These are phyloP conservation scores for Paramecium pentaurelia DNA, from an alignment of 73 alveolate species.

Conservation along the genomic window DNA sequence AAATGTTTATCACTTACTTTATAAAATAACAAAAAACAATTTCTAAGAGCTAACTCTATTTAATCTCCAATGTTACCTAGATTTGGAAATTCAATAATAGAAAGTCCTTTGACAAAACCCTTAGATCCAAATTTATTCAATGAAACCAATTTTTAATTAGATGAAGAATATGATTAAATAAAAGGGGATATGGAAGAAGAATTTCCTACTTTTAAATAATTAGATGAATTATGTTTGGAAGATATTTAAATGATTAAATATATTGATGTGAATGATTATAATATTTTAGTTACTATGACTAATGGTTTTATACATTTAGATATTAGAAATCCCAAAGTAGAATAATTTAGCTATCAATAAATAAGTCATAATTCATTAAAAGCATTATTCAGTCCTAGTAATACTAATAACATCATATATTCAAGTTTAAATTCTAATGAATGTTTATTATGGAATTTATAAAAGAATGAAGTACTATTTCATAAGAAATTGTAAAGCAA, in stretches of 20 bases:
- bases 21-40: not conserved
- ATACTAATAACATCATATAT: not conserved
- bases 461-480: not conserved
- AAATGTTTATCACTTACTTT: not conserved
- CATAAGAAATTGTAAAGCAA: not conserved
- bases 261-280: not conserved
- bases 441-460: not conserved
- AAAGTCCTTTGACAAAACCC: not conserved
- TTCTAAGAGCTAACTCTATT: not conserved
- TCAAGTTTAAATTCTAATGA: not conserved
- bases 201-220: not conserved
- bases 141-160: constrained; percentile 3
- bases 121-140: not conserved
- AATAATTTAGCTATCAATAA: not conserved
- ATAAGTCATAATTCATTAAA: not conserved
- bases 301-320: constrained; percentile 26
- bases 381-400: not conserved
- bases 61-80: not conserved
- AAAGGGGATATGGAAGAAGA: constrained; percentile 2
- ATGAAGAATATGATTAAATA: not conserved
- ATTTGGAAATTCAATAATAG: not conserved
- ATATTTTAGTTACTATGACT: not conserved
- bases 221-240: not conserved
- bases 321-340: not conserved
- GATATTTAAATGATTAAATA: not conserved